Evolutionary conservation across 257 asterid species (phyloP), one percentile per base, ranked within the genome.

Genomic region (Primulina tabacum): DNA sequence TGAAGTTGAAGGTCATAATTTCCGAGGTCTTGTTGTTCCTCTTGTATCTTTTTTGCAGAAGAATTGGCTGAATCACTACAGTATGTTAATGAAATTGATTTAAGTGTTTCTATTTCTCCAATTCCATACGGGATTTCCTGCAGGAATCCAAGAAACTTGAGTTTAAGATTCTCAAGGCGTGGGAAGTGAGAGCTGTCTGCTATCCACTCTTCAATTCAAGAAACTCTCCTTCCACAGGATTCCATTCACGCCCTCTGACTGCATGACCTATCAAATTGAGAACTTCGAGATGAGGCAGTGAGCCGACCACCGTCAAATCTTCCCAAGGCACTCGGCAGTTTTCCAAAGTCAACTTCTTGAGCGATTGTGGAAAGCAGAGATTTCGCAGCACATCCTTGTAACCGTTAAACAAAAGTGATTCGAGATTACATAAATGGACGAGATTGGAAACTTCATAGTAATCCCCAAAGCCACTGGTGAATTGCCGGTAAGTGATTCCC

Each of bases 271-370:
- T 34, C 40, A 72, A 24, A 64, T 67, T 72, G 12, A 77, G 77
- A 37, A 67, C 77, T 77, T 72, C 64, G 61, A 76, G 77, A 37
- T 68, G 57, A 7, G 74, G 74, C 35, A 77, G 24, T 10, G 43
- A 58, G 29, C 74, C 65, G 26, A 77, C 34, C 8, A 34, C n/a
- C 8, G 34, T 10, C 71, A 72, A 67, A 52, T 50, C 64, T 26
- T 20, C 37, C 43, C 62, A 61, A 50, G 74, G 47, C 17, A 77
- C 20, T 21, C 0, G 1, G 28, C 77, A 67, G 2, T 7, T 2
- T 0, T 5, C 7, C 71, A 77, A 34, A 62, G 56, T 43, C 26
- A 77, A n/a, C 57, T 68, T 72, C 57, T 59, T 77, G 21, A 77
- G 28, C 0, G 60, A 72, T 1, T n/a, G 66, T 2, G 77, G 73